Evolutionary conservation across 1,284 basidiomycete genomes (phyloP), one percentile per base, ranked within the genome.

Genomic region (Heterobasidion irregulare): DNA sequence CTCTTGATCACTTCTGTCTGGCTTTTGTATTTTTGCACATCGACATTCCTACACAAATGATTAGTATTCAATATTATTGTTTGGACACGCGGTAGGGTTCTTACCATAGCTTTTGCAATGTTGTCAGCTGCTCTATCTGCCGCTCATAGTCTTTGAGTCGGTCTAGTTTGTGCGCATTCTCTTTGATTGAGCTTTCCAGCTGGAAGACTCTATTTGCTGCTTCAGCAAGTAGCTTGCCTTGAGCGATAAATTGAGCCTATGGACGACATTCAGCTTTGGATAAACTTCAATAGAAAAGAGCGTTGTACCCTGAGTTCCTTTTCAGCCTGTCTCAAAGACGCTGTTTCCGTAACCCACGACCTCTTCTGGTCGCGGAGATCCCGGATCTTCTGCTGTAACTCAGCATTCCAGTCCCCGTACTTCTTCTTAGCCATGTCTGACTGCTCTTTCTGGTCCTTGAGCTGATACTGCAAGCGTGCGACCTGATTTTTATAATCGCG

Each of bases 141-240:
- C 72, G 74, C 64, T 88, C 88, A 56, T 89, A 90, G 63, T 89
- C 86, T 57, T 76, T 72, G 49, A 90, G 67, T 8, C 85, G 75
- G 57, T 88, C 82, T 32, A 91, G 77, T 63, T 89, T 89, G 65
- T 84, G 85, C 57, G 84, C 79, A 46, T 74, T 83, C 65, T 84
- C 86, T 64, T 87, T 89, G 62, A 75, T 77, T 61, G 80, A 74
- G 3, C 84, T 88, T 65, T 83, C 72, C 19, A 90, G 70, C 48
- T 76, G 71, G 60, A 85, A 86, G 1, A 86, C 78, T 16, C 78
- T 69, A 50, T 78, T 74, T 12, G 73, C 73, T 8, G 86, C 84
- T 16, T 82, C 81, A 0, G 78, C 79, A 26, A 92, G 68, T 10
- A 88, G 70, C 61, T 78, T 81, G 8, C 76, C 76, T 70, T 90